phyloP scores from a whole-genome alignment of 768 basidiomycete genomes.

The Ephemerocybe angulata region DNA sequence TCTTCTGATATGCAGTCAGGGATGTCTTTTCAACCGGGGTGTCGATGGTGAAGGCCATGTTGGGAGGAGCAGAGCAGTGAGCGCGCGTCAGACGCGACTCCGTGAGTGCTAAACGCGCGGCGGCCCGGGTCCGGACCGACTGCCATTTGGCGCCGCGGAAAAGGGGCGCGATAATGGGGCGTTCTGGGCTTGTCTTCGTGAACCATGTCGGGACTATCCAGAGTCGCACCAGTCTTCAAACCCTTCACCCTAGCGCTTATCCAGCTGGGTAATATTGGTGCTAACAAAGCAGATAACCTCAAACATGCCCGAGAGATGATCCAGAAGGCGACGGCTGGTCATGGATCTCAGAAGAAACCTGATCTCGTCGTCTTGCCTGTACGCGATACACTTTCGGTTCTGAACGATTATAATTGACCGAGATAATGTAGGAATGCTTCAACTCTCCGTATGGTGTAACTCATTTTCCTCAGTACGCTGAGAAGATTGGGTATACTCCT shows the following conservation, averaged over 20 bases:
- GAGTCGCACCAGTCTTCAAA: conserved; percentile 37
- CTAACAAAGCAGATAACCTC: conserved; percentile 76
- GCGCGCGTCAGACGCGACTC: background rate
- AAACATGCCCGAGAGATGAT: conserved; percentile 80
- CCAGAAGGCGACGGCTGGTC: conserved; percentile 53
- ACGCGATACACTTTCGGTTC: conserved; percentile 18
- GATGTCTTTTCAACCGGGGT: background rate
- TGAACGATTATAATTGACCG: background rate
- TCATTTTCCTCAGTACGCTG: conserved; percentile 82
- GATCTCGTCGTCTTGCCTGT: conserved; percentile 85
- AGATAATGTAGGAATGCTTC: conserved; percentile 68
- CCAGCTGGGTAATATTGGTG: conserved; percentile 75
- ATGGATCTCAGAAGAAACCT: conserved; percentile 54
- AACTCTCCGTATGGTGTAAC: conserved; percentile 80
- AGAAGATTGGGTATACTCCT: conserved; percentile 62
- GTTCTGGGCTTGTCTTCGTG: background rate
- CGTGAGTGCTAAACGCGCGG: background rate
- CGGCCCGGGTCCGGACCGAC: background rate
- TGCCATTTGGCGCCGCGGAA: too few species aligned
- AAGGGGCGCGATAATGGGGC: too few species aligned
- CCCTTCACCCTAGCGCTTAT: conserved; percentile 85
- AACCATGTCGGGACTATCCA: conserved; percentile 7
- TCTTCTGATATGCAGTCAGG: background rate
- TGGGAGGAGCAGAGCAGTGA: background rate
- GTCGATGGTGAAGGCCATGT: background rate